phyloP scores from a whole-genome alignment of 2,329 filamentous ascomycete genomes.

The Cladosporium sp. region DNA sequence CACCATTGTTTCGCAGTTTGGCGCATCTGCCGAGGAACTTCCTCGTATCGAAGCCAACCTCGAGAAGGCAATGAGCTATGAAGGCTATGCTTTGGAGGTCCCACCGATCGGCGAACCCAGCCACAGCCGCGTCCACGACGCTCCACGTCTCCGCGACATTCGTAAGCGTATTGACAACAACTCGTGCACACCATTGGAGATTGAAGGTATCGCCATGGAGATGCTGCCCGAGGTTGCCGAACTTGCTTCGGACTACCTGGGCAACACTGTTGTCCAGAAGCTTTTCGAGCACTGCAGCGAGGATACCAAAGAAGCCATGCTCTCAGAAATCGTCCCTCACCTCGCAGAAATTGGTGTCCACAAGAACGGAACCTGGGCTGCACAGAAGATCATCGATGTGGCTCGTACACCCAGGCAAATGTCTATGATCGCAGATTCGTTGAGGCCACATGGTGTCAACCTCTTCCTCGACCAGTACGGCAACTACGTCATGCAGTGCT shows the following conservation, averaged over 20 bases:
- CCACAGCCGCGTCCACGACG: slow-evolving; percentile 86
- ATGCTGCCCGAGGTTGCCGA: slow-evolving; percentile 98
- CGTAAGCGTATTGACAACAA: slow-evolving; percentile 97
- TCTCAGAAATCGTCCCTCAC: slow-evolving; percentile 82
- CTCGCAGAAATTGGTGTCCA: slow-evolving; percentile 95
- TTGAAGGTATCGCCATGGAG: slow-evolving; percentile 85
- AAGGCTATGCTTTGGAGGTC: slow-evolving; percentile 75
- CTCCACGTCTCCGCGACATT: slow-evolving; percentile 91
- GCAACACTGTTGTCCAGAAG: slow-evolving; percentile 99
- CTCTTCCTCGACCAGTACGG: slow-evolving; percentile 97
- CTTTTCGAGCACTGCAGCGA: slow-evolving; percentile 96
- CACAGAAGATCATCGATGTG: slow-evolving; percentile 98
- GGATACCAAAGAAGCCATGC: slow-evolving; percentile 85
- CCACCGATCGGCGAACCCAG: slow-evolving; percentile 85
- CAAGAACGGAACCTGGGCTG: slow-evolving; percentile 99
- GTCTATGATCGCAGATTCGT: slow-evolving; percentile 76
- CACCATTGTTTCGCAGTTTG: slow-evolving; percentile 84
- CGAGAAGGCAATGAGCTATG: slow-evolving; percentile 73
- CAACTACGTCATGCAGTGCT: slow-evolving; percentile 97
- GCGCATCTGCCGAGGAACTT: slow-evolving; percentile 76
- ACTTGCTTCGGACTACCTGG: slow-evolving; percentile 90
- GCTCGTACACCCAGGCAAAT: slow-evolving; percentile 84
- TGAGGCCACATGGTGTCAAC: slow-evolving; percentile 83
- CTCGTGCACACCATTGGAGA: slow-evolving; percentile 78
- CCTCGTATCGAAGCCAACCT: slow-evolving; percentile 71